Base-by-base conservation (phyloP, 805 yeast genomes). In the Candida takata region DNA sequence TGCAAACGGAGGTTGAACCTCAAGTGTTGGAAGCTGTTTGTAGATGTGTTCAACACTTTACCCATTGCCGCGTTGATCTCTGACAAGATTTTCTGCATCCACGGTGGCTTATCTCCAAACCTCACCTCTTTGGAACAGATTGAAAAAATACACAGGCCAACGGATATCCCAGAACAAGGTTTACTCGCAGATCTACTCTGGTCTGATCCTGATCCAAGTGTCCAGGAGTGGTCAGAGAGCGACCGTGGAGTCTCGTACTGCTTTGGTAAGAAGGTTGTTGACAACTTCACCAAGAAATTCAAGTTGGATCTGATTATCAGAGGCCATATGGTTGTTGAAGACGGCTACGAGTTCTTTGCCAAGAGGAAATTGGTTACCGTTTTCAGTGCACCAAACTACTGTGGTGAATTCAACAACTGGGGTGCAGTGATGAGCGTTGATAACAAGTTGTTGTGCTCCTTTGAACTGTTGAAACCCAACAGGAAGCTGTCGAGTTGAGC, bases 361-460 rank as follows among this genome's bases (percentile, higher is more conserved):
- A 78, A 75, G 51, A 64, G 85, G 49, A 77, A 77, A 54, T 62
- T 84, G 38, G 92, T 84, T 2, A 84, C 94, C 0, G 77, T 84
- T 2, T 84, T 84, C 50, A 73, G 79, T 42, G 94, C 92, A 4
- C 94, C 94, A 4, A 84, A 84, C 53, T 84, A 84, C 51, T 58
- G 71, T 51, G 71, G 71, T 23, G 71, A 66, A 37, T 66, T 66
- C 40, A 67, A 87, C 56, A 86, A 86, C 53, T 86, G 95, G 95
- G 96, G 96, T 21, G 98, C 98, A 1, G 97, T 90, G 4, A 87
- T 92, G 97, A 81, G 95, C 48, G 97, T 92, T 13, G 77, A 84
- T 45, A 94, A 85, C 43, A 96, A 90, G 51, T 69, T 92, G 45
- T 65, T 92, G 41, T 92, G 98, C 58, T 82, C 92, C 40, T 92